Percentiles rank a stretch among this genome's conserved stretches.
phyloP scores from a whole-genome alignment of 2,329 filamentous ascomycete species.

The Fusarium subtropicale region DNA sequence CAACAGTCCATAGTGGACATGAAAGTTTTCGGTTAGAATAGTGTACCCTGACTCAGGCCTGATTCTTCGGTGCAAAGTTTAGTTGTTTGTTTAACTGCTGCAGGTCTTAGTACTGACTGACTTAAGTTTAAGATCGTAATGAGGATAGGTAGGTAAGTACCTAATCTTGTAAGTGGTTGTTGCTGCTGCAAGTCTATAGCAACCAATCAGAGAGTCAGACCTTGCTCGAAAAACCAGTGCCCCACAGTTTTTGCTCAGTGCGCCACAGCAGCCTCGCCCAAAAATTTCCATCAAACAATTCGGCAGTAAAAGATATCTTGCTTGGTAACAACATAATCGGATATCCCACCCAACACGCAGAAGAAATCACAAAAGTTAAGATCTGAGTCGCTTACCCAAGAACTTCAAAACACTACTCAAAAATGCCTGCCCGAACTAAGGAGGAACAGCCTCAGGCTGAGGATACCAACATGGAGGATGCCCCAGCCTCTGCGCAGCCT shows the following conservation, averaged over 20 bases:
- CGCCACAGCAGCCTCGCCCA: slow-evolving; percentile 37
- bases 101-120: neutral
- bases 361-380: neutral
- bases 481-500: slow-evolving; percentile 54
- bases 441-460: slow-evolving; percentile 47
- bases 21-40: neutral
- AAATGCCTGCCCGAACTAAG: slow-evolving; percentile 57
- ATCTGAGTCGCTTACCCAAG: too few species aligned
- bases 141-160: neutral
- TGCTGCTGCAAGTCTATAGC: neutral
- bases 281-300: slow-evolving; percentile 34
- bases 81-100: neutral
- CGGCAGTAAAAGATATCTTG: slow-evolving; percentile 16
- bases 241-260: slow-evolving; percentile 31
- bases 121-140: neutral
- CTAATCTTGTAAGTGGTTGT: slow-evolving; percentile 1
- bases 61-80: neutral
- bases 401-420: slow-evolving; percentile 11
- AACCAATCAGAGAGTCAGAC: slow-evolving; percentile 18
- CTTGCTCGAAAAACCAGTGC: neutral
- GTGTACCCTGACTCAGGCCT: neutral
- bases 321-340: slow-evolving; percentile 5
- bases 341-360: slow-evolving; percentile 6
- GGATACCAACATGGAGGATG: slow-evolving; percentile 61
- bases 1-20: neutral